These are phyloP conservation scores for Termitomyces sp. DNA, from an alignment of 768 basidiomycete species.

Conservation along the genomic window DNA sequence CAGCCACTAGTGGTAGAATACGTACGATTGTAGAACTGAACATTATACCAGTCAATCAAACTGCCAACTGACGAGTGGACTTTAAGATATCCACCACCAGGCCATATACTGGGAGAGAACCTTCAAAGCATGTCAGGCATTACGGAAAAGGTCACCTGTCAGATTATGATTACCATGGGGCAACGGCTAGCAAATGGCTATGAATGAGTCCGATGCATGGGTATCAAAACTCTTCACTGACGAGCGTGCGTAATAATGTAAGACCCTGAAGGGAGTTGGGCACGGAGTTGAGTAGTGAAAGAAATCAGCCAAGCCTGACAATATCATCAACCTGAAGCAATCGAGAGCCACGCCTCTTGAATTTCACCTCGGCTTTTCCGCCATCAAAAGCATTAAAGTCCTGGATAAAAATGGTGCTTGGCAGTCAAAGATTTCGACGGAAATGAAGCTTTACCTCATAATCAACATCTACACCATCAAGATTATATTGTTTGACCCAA, in stretches of 20 bases:
- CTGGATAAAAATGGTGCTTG: slow-evolving; percentile 24
- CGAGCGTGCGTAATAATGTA: slow-evolving; percentile 58
- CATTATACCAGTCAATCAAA: slow-evolving; percentile 64
- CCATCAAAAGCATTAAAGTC: slow-evolving; percentile 61
- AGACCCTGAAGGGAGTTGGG: slow-evolving; percentile 42
- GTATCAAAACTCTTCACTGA: slow-evolving; percentile 22
- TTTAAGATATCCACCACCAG: slow-evolving; percentile 52
- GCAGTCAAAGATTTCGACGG: neutral
- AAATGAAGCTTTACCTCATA: slow-evolving; percentile 44
- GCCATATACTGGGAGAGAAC: slow-evolving; percentile 40
- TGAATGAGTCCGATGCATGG: neutral
- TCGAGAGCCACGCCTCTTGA: neutral
- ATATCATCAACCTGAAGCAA: neutral
- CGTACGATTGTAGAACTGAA: slow-evolving; percentile 50
- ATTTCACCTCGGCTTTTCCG: slow-evolving; percentile 47
- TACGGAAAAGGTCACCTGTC: neutral
- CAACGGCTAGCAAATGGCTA: slow-evolving; percentile 34
- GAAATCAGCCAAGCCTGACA: slow-evolving; percentile 46
- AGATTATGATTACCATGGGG: slow-evolving; percentile 35
- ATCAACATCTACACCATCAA: slow-evolving; percentile 76
- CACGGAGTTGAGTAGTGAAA: slow-evolving; percentile 50
- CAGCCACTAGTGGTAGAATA: neutral
- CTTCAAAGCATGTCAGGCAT: slow-evolving; percentile 20
- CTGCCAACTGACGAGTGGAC: slow-evolving; percentile 51
- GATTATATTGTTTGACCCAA: slow-evolving; percentile 56